Conservation (phyloP, 495 filamentous ascomycete species). For the Aspergillus taichungensis region DNA sequence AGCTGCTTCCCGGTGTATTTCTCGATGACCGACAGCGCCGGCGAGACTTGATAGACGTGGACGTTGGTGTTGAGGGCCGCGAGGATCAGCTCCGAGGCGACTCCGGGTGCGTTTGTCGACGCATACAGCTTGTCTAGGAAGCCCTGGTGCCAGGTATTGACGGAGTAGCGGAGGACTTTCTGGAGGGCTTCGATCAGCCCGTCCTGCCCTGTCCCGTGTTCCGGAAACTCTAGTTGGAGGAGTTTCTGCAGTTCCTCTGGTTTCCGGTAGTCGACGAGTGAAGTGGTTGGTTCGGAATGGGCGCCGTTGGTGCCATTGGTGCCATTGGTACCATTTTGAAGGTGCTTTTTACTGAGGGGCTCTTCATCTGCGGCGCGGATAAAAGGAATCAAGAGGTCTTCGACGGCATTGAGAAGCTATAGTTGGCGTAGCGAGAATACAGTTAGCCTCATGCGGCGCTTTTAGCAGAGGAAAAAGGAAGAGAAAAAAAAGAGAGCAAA, state of each 20-base stretch:
- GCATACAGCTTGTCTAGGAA: constrained; percentile 92
- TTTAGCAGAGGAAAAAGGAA: not conserved
- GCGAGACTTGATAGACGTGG: constrained; percentile 85
- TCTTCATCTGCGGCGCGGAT: constrained; percentile 67
- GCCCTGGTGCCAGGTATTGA: constrained; percentile 95
- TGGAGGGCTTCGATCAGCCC: constrained; percentile 59
- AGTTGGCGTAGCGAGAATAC: not conserved
- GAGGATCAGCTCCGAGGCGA: constrained; percentile 75
- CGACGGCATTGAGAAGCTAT: constrained; percentile 65
- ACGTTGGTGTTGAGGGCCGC: constrained; percentile 81
- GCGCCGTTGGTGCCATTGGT: constrained; percentile 26
- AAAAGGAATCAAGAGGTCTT: constrained; percentile 69
- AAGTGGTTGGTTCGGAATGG: constrained; percentile 41
- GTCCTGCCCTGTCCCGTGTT: constrained; percentile 56
- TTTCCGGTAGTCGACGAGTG: constrained; percentile 59
- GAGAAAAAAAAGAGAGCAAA: constrained; percentile 2
- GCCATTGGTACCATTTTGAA: constrained; percentile 36
- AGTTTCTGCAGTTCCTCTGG: constrained; percentile 60
- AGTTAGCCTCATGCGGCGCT: not conserved
- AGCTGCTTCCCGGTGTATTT: constrained; percentile 62
- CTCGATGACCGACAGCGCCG: constrained; percentile 77
- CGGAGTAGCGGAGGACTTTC: constrained; percentile 66
- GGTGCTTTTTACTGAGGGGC: constrained; percentile 33
- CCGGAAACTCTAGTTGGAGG: constrained; percentile 58
- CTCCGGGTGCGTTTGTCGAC: constrained; percentile 74